Evolutionary conservation across 345 rosid species (phyloP).

Genomic region (Hibiscus syriacus): DNA sequence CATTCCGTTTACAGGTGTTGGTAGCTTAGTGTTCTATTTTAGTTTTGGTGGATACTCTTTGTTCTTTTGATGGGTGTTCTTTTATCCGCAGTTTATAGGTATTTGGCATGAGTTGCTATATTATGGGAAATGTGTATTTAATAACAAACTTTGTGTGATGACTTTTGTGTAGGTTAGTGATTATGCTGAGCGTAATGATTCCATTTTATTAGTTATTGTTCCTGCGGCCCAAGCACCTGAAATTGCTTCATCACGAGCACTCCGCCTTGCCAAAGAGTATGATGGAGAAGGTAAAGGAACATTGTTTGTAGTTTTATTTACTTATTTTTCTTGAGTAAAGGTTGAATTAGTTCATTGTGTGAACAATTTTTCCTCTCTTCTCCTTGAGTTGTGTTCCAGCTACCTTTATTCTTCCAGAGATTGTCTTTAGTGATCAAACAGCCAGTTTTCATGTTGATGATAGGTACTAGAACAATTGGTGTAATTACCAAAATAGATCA

Average conservation of each 20-base stretch:
- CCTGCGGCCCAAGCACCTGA: slow-evolving; percentile 91
- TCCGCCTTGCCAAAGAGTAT: slow-evolving; percentile 79
- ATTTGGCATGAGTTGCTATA: background rate
- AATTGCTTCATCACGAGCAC: slow-evolving; percentile 82
- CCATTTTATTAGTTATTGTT: slow-evolving; percentile 72
- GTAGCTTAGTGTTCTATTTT: background rate
- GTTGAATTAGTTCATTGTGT: background rate
- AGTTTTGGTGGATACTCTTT: background rate
- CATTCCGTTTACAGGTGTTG: background rate
- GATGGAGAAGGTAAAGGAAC: slow-evolving; percentile 67
- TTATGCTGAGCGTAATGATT: slow-evolving; percentile 78
- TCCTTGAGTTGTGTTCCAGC: background rate
- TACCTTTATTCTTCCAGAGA: background rate
- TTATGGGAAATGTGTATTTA: background rate
- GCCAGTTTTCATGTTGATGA: background rate
- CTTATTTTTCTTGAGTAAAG: background rate
- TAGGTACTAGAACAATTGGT: slow-evolving; percentile 94
- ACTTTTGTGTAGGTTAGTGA: slow-evolving; percentile 49
- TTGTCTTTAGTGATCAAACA: background rate
- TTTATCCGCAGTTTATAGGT: slow-evolving; percentile 3
- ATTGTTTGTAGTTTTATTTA: background rate
- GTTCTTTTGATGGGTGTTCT: slow-evolving; percentile 1
- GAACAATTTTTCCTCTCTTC: background rate
- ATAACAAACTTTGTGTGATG: slow-evolving; percentile 7
- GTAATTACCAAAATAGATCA: slow-evolving; percentile 93